phyloP scores from a whole-genome alignment of 345 rosid genomes.

The Ailanthus altissimus region DNA sequence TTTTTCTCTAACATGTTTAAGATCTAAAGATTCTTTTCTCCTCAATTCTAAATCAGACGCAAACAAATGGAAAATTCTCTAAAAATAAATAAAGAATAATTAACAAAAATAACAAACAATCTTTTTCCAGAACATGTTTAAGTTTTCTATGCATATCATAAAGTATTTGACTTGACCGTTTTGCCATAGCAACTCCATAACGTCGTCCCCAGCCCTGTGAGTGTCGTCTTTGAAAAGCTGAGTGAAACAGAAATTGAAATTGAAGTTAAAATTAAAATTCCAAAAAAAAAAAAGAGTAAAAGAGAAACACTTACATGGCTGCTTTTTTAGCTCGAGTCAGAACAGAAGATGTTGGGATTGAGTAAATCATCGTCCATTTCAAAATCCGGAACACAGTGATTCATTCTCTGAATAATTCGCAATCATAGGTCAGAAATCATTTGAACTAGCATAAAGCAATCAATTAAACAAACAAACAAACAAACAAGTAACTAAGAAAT shows the following conservation, averaged over 20 bases:
- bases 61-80: too few species aligned
- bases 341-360: conserved; percentile 41
- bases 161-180: conserved; percentile 90
- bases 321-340: conserved; percentile 44
- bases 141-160: too few species aligned
- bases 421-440: not conserved
- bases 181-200: conserved; percentile 93
- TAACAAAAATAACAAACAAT: too few species aligned
- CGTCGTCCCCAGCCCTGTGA: conserved; percentile 57
- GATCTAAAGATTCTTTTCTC: too few species aligned
- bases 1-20: too few species aligned
- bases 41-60: too few species aligned
- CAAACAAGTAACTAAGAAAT: too few species aligned
- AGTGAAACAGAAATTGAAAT: conserved; percentile 1
- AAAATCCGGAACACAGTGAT: conserved; percentile 73
- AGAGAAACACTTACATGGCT: conserved; percentile 36
- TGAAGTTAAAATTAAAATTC: not conserved
- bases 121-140: too few species aligned
- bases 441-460: too few species aligned
- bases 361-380: conserved; percentile 52
- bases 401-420: conserved; percentile 37
- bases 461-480: not conserved
- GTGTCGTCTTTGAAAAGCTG: not conserved
- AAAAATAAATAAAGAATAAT: too few species aligned
- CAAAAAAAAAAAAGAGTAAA: too few species aligned